Percentiles rank a stretch among this genome's conserved stretches.
phyloP scores from a whole-genome alignment of 441 rosid genomes.

The Gossypium laxum region DNA sequence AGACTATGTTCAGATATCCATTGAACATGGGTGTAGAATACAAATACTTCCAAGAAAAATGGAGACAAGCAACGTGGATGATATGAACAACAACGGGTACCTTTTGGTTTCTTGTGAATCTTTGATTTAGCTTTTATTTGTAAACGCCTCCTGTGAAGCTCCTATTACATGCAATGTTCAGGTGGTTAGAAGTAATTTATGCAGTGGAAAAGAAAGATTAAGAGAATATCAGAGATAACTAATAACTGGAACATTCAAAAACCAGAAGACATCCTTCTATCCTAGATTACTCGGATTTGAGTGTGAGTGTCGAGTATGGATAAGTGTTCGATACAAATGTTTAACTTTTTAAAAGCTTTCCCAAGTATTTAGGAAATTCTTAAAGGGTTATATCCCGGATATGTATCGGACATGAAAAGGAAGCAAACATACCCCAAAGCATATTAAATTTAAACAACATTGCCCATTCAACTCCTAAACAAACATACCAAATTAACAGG shows the following conservation, averaged over 20 bases:
- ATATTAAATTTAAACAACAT: not conserved
- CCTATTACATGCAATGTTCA: slow-evolving; percentile 26
- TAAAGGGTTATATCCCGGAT: not conserved
- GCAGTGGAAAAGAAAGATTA: not conserved
- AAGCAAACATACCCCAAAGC: not conserved
- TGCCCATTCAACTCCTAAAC: not conserved
- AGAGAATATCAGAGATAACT: not conserved
- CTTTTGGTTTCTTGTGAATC: slow-evolving; percentile 36
- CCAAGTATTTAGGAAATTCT: not conserved
- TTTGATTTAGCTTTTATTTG: slow-evolving; percentile 46
- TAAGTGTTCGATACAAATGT: not conserved
- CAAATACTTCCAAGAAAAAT: not conserved
- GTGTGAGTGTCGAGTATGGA: not conserved
- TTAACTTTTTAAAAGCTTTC: not conserved
- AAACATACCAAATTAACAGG: not conserved
- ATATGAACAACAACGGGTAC: slow-evolving; percentile 9
- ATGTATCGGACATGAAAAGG: not conserved
- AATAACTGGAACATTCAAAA: not conserved
- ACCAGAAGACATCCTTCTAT: not conserved
- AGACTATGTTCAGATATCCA: not conserved
- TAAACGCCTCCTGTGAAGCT: slow-evolving; percentile 59
- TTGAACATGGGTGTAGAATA: not conserved
- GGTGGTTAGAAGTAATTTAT: not conserved
- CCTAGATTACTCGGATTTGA: not conserved
- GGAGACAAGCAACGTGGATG: not conserved